Conservation (phyloP, 768 basidiomycete species). For the Kwoniella dejecticola region DNA sequence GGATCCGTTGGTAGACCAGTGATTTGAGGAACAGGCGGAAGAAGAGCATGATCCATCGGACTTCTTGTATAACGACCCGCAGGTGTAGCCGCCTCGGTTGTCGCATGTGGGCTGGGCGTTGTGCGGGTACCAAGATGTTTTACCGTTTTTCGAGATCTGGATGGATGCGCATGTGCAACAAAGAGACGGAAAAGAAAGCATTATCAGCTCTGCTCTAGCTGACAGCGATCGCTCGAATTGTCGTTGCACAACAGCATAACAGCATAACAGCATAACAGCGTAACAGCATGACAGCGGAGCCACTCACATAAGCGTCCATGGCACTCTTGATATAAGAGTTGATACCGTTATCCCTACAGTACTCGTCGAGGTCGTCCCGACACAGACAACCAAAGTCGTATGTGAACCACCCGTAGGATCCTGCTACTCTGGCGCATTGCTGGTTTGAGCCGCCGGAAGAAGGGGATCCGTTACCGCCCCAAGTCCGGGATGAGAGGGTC, state of each 20-base stretch:
- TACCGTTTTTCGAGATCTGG: slow-evolving; percentile 23
- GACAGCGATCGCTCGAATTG: too few species aligned
- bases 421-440: slow-evolving; percentile 36
- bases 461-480: not conserved
- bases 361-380: slow-evolving; percentile 39
- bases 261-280: too few species aligned
- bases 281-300: too few species aligned
- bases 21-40: slow-evolving; percentile 23
- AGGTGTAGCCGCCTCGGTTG: slow-evolving; percentile 43
- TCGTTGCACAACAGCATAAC: too few species aligned
- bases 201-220: too few species aligned
- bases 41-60: slow-evolving; percentile 32
- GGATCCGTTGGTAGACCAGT: slow-evolving; percentile 39
- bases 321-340: slow-evolving; percentile 19
- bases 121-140: slow-evolving; percentile 33
- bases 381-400: slow-evolving; percentile 52
- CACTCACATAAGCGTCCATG: slow-evolving; percentile 37
- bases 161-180: too few species aligned
- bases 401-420: slow-evolving; percentile 20
- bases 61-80: slow-evolving; percentile 39
- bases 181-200: not conserved
- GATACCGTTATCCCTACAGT: slow-evolving; percentile 34
- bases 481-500: not conserved
- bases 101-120: slow-evolving; percentile 51
- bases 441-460: slow-evolving; percentile 14